Conservation (phyloP, 306 rosid genomes). For the Gillenia trifoliata region DNA sequence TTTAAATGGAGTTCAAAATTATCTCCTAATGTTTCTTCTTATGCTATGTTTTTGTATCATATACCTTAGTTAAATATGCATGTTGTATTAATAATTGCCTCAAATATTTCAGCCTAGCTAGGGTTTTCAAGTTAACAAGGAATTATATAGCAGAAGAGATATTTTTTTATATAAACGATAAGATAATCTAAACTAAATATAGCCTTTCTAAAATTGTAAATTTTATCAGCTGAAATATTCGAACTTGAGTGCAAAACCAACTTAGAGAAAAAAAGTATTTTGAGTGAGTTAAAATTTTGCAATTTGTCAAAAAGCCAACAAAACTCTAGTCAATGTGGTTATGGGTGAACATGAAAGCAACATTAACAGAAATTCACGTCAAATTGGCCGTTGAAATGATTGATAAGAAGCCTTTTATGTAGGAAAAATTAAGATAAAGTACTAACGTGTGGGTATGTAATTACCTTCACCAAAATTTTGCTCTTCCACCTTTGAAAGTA, state of each 20-base stretch:
- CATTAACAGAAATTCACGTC: background rate
- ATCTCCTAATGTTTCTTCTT: background rate
- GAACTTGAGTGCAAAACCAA: too few species aligned
- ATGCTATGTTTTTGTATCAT: background rate
- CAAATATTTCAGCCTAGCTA: background rate
- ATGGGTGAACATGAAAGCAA: conserved; percentile 19
- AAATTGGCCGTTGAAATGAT: conserved; percentile 6
- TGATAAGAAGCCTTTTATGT: background rate
- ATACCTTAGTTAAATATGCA: background rate
- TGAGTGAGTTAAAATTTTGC: background rate
- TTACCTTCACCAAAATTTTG: conserved; percentile 9
- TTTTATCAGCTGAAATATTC: too few species aligned
- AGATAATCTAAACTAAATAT: too few species aligned
- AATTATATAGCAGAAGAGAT: background rate
- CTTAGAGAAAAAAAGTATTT: background rate
- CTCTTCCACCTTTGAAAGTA: conserved; percentile 4
- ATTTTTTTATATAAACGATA: too few species aligned
- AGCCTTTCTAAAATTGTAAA: too few species aligned
- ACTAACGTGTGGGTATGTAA: conserved; percentile 19
- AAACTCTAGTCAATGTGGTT: conserved; percentile 9
- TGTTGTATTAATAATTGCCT: background rate
- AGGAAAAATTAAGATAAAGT: background rate
- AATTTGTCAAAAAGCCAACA: background rate
- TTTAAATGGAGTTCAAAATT: background rate
- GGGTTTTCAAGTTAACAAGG: background rate